phyloP scores from a whole-genome alignment of 2,329 filamentous ascomycete genomes.

The Gnomoniopsis smithogilvyi region DNA sequence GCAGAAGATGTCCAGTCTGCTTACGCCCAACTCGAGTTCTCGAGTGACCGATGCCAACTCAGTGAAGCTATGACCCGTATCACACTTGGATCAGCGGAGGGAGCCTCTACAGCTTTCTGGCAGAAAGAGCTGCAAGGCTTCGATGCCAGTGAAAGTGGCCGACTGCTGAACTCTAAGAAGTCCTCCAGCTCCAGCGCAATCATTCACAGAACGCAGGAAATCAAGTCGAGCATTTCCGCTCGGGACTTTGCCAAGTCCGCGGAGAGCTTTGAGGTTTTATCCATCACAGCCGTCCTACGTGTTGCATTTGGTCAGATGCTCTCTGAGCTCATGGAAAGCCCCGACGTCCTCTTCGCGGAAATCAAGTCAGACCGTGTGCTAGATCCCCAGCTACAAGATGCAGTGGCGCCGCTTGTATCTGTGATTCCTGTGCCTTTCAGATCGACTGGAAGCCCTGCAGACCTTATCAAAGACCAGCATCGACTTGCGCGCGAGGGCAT shows the following conservation, averaged over 20 bases:
- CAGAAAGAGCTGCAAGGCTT: background rate
- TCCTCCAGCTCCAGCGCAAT: too few species aligned
- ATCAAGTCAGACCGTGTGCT: constrained; percentile 30
- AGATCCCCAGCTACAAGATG: constrained; percentile 24
- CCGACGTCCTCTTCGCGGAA: constrained; percentile 28
- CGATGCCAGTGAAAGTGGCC: background rate
- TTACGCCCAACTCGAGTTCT: constrained; percentile 20
- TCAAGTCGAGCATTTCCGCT: background rate
- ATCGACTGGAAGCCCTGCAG: constrained; percentile 22
- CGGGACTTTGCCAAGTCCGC: constrained; percentile 20
- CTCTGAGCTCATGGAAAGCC: constrained; percentile 25
- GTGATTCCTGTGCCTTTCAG: constrained; percentile 31
- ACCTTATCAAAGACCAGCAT: constrained; percentile 22
- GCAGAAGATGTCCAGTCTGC: constrained; percentile 32
- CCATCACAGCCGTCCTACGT: constrained; percentile 27
- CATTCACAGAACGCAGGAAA: background rate
- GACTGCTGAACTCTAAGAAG: too few species aligned
- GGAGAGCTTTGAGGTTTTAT: constrained; percentile 25
- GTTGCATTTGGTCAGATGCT: constrained; percentile 28
- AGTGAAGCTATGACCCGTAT: background rate
- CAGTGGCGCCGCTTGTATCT: constrained; percentile 30
- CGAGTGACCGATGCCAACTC: constrained; percentile 19
- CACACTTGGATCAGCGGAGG: background rate
- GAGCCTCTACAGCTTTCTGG: background rate
- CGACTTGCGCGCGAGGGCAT: background rate